phyloP scores from a whole-genome alignment of 2,329 filamentous ascomycete genomes.

The Botrytis cinerea region DNA sequence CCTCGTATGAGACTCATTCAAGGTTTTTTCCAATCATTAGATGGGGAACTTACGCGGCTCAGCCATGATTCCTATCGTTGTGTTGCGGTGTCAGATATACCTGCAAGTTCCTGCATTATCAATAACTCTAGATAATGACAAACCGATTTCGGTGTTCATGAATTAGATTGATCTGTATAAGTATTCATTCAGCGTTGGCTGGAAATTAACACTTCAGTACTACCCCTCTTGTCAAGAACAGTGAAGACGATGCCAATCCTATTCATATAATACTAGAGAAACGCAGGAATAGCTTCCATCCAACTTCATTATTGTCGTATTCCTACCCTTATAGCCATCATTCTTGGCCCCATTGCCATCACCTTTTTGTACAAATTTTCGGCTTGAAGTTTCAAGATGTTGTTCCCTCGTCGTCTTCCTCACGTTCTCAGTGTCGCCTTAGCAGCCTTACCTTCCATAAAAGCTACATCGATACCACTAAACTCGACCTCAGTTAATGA shows the following conservation, averaged over 20 bases:
- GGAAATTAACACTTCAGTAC: neutral
- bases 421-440: slow-evolving; percentile 5
- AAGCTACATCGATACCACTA: neutral
- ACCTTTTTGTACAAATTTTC: neutral
- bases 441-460: slow-evolving; percentile 10
- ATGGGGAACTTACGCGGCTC: neutral
- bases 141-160: neutral
- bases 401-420: neutral
- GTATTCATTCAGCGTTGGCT: neutral
- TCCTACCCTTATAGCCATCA: neutral
- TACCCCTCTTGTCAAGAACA: neutral
- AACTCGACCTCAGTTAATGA: neutral
- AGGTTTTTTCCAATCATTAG: neutral
- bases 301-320: neutral
- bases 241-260: neutral
- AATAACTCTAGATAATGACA: neutral
- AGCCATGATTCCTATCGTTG: neutral
- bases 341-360: neutral
- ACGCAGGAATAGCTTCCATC: neutral
- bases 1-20: neutral
- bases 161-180: neutral
- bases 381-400: slow-evolving; percentile 6
- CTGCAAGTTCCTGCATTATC: neutral
- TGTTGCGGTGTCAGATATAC: neutral
- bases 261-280: neutral